Percentiles rank a stretch among this genome's conserved stretches.
These are phyloP conservation scores for Aspergillus nidulans DNA, from an alignment of 495 filamentous ascomycete species.

Conservation along the genomic window DNA sequence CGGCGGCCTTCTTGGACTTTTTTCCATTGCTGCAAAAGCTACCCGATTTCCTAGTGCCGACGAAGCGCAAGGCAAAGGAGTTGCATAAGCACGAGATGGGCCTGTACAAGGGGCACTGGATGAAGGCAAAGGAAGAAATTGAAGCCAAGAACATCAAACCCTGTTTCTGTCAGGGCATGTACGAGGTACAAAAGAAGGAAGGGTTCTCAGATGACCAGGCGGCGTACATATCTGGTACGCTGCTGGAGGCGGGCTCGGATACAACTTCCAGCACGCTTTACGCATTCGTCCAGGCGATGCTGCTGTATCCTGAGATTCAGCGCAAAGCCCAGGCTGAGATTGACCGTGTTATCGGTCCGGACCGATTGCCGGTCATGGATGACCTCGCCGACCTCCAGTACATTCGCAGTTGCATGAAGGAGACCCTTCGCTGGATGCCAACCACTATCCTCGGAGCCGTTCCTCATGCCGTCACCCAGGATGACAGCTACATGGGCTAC, in stretches of 20 bases:
- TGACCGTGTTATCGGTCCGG: conserved; percentile 21
- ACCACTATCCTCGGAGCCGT: conserved; percentile 43
- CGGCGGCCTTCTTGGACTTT: conserved; percentile 27
- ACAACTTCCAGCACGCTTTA: conserved; percentile 36
- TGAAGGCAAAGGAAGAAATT: conserved; percentile 27
- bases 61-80: conserved; percentile 35
- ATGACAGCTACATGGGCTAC: conserved; percentile 18
- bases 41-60: conserved; percentile 25
- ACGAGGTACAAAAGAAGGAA: conserved; percentile 18
- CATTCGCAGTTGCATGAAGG: conserved; percentile 34
- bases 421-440: conserved; percentile 40
- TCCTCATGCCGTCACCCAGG: conserved; percentile 20
- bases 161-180: no score
- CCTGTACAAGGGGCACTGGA: conserved; percentile 37
- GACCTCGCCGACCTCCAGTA: conserved; percentile 31
- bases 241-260: conserved; percentile 40
- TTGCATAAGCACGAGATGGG: conserved; percentile 26
- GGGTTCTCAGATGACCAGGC: conserved; percentile 32
- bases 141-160: conserved; percentile 23
- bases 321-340: conserved; percentile 50
- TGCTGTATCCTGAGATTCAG: conserved; percentile 40
- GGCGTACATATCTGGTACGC: conserved; percentile 23
- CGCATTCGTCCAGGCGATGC: conserved; percentile 41
- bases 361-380: conserved; percentile 23
- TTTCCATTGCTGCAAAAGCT: conserved; percentile 27